Conservation (phyloP, 179 eudicot genomes). For the Pouteria campechiana region DNA sequence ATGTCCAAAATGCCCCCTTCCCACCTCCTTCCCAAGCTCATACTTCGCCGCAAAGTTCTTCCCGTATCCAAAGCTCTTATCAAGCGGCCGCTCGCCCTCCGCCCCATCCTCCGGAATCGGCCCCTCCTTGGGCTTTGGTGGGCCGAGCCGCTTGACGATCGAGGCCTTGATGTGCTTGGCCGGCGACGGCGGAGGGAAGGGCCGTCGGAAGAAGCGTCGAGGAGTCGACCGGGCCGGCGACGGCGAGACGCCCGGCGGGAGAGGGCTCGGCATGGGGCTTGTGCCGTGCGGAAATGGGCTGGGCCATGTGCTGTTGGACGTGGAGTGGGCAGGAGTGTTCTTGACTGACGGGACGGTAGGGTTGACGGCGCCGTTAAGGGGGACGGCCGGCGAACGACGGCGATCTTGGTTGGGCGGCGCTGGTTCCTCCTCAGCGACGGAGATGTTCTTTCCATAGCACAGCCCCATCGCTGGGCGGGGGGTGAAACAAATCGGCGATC, state of each 20-base stretch:
- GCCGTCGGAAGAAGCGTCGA: constrained; percentile 56
- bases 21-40: constrained; percentile 88
- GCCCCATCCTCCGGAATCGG: constrained; percentile 35
- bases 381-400: constrained; percentile 7
- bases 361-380: constrained; percentile 7
- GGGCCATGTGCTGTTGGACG: constrained; percentile 32
- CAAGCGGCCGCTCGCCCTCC: constrained; percentile 31
- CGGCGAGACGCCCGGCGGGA: constrained; percentile 77
- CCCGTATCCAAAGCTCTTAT: constrained; percentile 74
- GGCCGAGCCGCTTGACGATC: constrained; percentile 39
- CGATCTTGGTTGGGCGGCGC: constrained; percentile 6
- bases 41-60: constrained; percentile 60
- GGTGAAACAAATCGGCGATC: no score
- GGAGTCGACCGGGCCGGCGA: constrained; percentile 75
- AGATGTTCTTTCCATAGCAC: no score
- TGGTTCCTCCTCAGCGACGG: constrained; percentile 12
- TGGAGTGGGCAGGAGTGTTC: constrained; percentile 30
- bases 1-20: constrained; percentile 98
- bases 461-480: no score
- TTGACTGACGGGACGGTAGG: constrained; percentile 8
- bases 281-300: constrained; percentile 77
- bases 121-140: constrained; percentile 23
- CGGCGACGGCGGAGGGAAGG: constrained; percentile 93
- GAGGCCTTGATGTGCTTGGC: constrained; percentile 95
- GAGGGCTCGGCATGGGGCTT: constrained; percentile 46